phyloP scores from a whole-genome alignment of 139 green algal genomes.

The Chlorella sp. region DNA sequence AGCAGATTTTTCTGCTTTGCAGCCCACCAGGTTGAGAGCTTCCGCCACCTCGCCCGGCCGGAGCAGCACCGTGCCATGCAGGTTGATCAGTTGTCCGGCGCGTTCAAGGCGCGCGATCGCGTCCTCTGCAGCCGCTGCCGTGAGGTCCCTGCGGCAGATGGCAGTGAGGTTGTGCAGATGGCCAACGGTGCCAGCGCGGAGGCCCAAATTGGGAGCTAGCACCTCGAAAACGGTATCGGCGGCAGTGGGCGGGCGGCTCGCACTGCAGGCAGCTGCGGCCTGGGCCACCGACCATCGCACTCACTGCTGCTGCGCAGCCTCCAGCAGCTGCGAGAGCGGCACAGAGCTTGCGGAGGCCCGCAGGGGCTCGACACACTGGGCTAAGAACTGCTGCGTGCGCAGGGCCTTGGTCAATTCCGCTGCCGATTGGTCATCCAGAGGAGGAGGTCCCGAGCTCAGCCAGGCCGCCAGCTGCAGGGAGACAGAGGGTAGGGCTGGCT shows the following conservation, averaged over 20 bases:
- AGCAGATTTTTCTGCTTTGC: too few species aligned
- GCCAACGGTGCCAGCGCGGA: too few species aligned
- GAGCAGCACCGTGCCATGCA: conserved; percentile 15
- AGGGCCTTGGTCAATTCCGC: too few species aligned
- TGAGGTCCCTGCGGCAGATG: conserved; percentile 9
- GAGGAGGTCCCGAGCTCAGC: too few species aligned
- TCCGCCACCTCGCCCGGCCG: conserved; percentile 26
- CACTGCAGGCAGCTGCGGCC: background rate
- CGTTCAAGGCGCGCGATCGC: background rate
- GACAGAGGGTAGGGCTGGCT: too few species aligned
- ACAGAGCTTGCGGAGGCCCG: background rate
- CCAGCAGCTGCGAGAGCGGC: background rate
- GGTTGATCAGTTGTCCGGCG: background rate
- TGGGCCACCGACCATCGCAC: background rate
- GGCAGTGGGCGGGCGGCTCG: too few species aligned
- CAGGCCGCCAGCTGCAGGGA: too few species aligned
- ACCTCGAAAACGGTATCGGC: background rate
- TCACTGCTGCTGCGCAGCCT: conserved; percentile 1
- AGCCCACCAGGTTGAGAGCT: conserved; percentile 1
- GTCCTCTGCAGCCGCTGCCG: background rate
- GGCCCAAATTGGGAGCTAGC: too few species aligned
- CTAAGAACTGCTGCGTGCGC: too few species aligned
- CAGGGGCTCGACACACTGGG: background rate
- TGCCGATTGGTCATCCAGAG: too few species aligned
- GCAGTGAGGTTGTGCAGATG: background rate